A percentile compares a stretch with the other conserved stretches of the same genome.
Evolutionary conservation across 495 filamentous ascomycete genomes (phyloP).

Genomic region (Hypoxylon trugodes): DNA sequence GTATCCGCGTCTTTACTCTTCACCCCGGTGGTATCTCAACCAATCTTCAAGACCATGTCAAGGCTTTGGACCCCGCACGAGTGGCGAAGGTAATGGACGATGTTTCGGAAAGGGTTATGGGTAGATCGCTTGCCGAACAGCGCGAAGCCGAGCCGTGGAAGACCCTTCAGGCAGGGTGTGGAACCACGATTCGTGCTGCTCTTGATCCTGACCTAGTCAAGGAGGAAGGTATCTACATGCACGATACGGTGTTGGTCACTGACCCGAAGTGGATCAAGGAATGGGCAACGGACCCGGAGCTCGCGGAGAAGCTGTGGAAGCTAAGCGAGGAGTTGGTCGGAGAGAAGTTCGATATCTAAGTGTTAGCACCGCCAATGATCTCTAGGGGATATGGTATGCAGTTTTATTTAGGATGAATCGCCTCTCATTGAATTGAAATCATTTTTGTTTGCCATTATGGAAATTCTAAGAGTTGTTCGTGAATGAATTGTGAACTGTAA

Average conservation of each 20-base stretch:
- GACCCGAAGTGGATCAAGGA: slow-evolving; percentile 44
- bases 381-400: too few species aligned
- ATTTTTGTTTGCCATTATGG: too few species aligned
- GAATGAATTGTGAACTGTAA: too few species aligned
- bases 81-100: slow-evolving; percentile 33
- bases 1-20: slow-evolving; percentile 47
- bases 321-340: slow-evolving; percentile 60
- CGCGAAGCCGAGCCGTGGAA: slow-evolving; percentile 49
- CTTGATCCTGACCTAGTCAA: slow-evolving; percentile 47
- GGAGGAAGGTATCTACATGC: slow-evolving; percentile 48
- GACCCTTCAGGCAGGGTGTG: slow-evolving; percentile 53
- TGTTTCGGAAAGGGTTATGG: slow-evolving; percentile 36
- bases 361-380: neutral
- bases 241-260: slow-evolving; percentile 45
- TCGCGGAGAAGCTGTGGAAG: slow-evolving; percentile 55
- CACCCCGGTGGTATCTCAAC: slow-evolving; percentile 58
- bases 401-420: too few species aligned
- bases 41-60: slow-evolving; percentile 39
- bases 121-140: slow-evolving; percentile 45
- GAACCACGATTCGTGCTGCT: slow-evolving; percentile 53
- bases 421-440: too few species aligned
- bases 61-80: neutral
- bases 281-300: slow-evolving; percentile 57
- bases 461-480: too few species aligned
- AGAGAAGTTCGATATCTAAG: slow-evolving; percentile 48